Evolutionary conservation across 1,284 basidiomycete species (phyloP), one percentile per base, ranked within the genome.

Genomic region (Polyporus tsugae): DNA sequence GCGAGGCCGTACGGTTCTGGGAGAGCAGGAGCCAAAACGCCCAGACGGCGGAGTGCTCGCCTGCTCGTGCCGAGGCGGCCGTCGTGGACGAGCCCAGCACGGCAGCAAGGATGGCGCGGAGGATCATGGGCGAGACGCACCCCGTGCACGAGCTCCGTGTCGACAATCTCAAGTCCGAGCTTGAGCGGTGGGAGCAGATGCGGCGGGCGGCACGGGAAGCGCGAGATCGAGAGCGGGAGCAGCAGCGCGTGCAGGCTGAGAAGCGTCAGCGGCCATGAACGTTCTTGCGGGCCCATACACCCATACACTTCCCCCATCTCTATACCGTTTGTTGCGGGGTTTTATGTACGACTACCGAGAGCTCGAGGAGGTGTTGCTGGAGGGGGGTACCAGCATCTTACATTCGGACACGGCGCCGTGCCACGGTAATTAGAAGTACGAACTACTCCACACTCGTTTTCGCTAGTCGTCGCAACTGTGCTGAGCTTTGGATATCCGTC

Each of bases 1-100:
- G 90, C 39, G 83, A 86, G 60, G 90, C 93, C 6, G 85, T 94
- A 55, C 82, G 80, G 38, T 95, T 94, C 78, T 95, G 93, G 93
- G 89, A 93, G 77, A 79, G 82, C 49, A 81, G 85, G 36, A 74
- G 79, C 19, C 79, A 81, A 25, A 66, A 72, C 0, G 74, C 78
- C 3, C 72, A 75, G 46, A 76, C 74, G 22, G 79, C 80, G 6
- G 81, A 84, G 59, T 87, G 86, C 75, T 78, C 82, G 35, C 80
- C 83, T 0, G 72, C 60, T n/a, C 66, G 59, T 42, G 75, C 76
- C 46, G 73, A 73, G 69, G 64, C 66, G 53, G 49, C 63, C n/a
- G 60, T 38, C 2, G 49, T 10, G 36, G 49, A 67, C 25, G 53
- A 63, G 53, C 19, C 62, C 29, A 52, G 58, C 33, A 33, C 66